A percentile compares a stretch with the other conserved stretches of the same genome.
These are phyloP conservation scores for Fusarium sp. DNA, from an alignment of 2,329 filamentous ascomycete species.

Conservation along the genomic window DNA sequence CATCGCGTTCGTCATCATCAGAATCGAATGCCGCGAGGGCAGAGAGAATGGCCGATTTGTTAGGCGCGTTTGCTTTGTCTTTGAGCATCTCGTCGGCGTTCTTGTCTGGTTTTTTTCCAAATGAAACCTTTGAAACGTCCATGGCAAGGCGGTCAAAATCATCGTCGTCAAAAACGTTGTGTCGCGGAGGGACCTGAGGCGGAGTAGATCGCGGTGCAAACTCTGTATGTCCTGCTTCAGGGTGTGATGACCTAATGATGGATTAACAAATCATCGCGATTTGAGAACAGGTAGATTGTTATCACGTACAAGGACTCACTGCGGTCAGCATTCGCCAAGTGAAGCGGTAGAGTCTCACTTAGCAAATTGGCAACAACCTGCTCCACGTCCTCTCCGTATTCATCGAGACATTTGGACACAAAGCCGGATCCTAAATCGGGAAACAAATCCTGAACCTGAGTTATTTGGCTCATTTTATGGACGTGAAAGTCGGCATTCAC, in stretches of 20 bases:
- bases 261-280: conserved; percentile 21
- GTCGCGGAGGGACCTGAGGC: conserved; percentile 63
- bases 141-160: conserved; percentile 77
- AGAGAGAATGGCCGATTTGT: conserved; percentile 87
- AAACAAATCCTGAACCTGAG: conserved; percentile 93
- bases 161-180: conserved; percentile 82
- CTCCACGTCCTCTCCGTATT: conserved; percentile 80
- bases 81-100: conserved; percentile 77
- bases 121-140: conserved; percentile 73
- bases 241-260: conserved; percentile 41
- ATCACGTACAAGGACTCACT: conserved; percentile 66
- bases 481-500: conserved; percentile 67
- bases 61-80: conserved; percentile 69
- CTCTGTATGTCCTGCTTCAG: conserved; percentile 43
- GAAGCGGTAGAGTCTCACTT: conserved; percentile 75
- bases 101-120: conserved; percentile 73
- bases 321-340: conserved; percentile 71
- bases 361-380: conserved; percentile 82
- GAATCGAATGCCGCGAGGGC: conserved; percentile 89
- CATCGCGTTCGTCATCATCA: conserved; percentile 95
- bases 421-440: conserved; percentile 86
- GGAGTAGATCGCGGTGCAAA: conserved; percentile 69
- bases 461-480: conserved; percentile 84
- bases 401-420: conserved; percentile 78
- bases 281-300: not conserved